Evolutionary conservation across 2,329 filamentous ascomycete species (phyloP).

Genomic region (Fusarium longipes): DNA sequence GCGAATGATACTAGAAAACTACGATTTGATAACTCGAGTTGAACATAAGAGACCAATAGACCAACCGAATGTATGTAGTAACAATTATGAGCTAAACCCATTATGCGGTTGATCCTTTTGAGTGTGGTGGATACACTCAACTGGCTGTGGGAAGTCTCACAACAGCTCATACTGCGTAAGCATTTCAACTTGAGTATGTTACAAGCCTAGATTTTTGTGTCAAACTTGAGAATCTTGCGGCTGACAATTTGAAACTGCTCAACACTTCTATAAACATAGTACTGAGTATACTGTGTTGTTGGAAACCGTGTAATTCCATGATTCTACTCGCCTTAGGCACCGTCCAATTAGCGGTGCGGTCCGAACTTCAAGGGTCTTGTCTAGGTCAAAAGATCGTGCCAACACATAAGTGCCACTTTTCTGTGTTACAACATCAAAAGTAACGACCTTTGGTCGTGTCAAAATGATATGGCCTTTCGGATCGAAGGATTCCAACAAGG

Average conservation of each 20-base stretch:
- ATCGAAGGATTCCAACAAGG: slow-evolving; percentile 45
- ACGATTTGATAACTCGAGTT: slow-evolving; percentile 16
- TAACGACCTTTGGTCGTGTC: slow-evolving; percentile 48
- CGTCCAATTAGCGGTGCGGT: slow-evolving; percentile 40
- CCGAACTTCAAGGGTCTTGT: slow-evolving; percentile 32
- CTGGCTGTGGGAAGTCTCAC: neutral
- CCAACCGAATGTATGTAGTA: neutral
- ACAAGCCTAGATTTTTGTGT: neutral
- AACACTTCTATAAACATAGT: neutral
- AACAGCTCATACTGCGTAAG: neutral
- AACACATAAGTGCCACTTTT: slow-evolving; percentile 30
- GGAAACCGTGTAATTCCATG: neutral
- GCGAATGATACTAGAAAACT: slow-evolving; percentile 44
- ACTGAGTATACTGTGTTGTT: neutral
- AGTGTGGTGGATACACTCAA: neutral
- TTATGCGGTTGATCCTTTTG: neutral
- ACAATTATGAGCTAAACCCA: neutral
- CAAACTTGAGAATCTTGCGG: neutral
- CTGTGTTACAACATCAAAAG: slow-evolving; percentile 30
- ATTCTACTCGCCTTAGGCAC: slow-evolving; percentile 39
- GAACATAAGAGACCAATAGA: neutral
- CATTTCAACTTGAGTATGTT: neutral
- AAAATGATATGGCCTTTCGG: slow-evolving; percentile 58
- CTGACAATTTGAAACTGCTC: neutral
- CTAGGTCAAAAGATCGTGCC: slow-evolving; percentile 7